Evolutionary conservation across 805 yeast genomes (phyloP), one percentile per base, ranked within the genome.

Genomic region (Maudiozyma turicensis): DNA sequence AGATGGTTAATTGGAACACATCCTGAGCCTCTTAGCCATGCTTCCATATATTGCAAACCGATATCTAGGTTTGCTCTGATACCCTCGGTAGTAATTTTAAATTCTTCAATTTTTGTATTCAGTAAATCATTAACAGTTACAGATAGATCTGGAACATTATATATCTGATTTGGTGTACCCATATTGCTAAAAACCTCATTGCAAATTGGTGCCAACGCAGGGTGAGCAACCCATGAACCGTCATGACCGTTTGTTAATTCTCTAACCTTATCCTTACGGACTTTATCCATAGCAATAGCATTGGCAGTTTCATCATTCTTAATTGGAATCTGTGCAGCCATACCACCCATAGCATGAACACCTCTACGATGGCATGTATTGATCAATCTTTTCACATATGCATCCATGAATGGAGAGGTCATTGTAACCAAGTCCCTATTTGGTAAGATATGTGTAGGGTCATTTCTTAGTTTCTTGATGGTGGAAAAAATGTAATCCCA

Each of bases 201-300:
- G 38, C 87, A 89, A 55, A 84, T 78, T 14, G 83, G 76, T 30
- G 85, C 85, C 64, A 85, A 73, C 20, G 89, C 91, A n/a, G 95
- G 95, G 61, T 85, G 91, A 13, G 91, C 91, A 63, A 85, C 84
- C 95, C 95, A 85, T 51, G 91, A 83, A 47, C 91, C 89, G 71
- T 85, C 95, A 68, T 86, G 88, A 46, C 93, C 93, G 49, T 84
- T 82, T 45, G 72, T 68, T 45, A 84, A 84, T 68, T 85, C 95
- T 58, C 91, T 72, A 55, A 83, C 74, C 69, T 85, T 85, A 68
- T 85, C 95, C 65, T 75, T 77, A 55, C 78, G 76, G 48, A 85
- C 91, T 56, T 82, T 83, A 46, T 76, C 80, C 81, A 85, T 76
- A 6, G 90, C 91, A 47, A 72, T 69, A 44, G 72, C 72, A 68